These are phyloP conservation scores for Sedum album DNA, from an alignment of 164 flowering plant species.

Conservation along the genomic window DNA sequence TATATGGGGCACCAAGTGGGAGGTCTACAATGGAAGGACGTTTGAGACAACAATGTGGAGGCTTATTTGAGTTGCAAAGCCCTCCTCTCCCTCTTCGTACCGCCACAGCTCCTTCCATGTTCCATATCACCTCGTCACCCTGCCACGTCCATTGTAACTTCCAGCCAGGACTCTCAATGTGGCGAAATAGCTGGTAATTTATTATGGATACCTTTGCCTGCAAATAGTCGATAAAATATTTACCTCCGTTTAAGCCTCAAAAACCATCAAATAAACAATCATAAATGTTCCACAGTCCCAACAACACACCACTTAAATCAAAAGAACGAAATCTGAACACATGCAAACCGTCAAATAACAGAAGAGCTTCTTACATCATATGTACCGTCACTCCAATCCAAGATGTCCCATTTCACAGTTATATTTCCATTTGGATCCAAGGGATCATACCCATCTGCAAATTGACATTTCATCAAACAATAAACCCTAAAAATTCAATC, in stretches of 20 bases:
- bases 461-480: constrained; percentile 12
- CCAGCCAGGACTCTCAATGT: constrained; percentile 11
- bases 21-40: constrained; percentile 14
- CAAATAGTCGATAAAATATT: neutral
- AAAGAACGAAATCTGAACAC: no score
- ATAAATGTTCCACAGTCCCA: no score
- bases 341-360: no score
- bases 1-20: constrained; percentile 44
- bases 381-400: neutral
- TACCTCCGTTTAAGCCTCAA: no score
- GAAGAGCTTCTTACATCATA: no score
- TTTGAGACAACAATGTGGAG: constrained; percentile 5
- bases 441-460: constrained; percentile 26
- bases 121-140: constrained; percentile 12
- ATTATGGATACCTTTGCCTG: neutral
- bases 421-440: neutral
- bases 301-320: no score
- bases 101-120: constrained; percentile 9
- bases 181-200: neutral
- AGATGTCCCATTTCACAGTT: constrained; percentile 1
- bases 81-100: constrained; percentile 7
- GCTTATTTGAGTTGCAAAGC: neutral
- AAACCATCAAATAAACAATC: no score
- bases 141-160: constrained; percentile 10
- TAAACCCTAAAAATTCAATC: neutral